Conservation (phyloP, 768 basidiomycete species). For the Boletellus sp. region DNA sequence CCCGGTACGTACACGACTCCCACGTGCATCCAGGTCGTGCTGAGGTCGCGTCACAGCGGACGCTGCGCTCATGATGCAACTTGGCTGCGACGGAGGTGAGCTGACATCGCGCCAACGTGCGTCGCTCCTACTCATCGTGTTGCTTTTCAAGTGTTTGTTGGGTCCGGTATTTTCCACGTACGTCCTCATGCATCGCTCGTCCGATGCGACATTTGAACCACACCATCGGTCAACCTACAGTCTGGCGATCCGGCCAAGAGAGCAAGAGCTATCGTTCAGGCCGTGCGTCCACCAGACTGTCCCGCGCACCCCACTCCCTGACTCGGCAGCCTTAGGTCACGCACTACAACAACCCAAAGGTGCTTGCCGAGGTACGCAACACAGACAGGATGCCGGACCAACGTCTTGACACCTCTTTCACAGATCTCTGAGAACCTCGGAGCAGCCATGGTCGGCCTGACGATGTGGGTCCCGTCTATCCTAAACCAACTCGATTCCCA, state of each 20-base stretch:
- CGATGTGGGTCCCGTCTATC: constrained; percentile 55
- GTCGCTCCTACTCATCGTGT: background rate
- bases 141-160: constrained; percentile 76
- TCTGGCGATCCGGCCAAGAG: constrained; percentile 92
- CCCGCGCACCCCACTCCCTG: background rate
- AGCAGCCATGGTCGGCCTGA: constrained; percentile 89
- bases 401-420: background rate
- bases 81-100: constrained; percentile 93
- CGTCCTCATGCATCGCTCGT: constrained; percentile 25
- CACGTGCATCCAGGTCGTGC: background rate
- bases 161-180: constrained; percentile 95
- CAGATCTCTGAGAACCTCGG: constrained; percentile 82
- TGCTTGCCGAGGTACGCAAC: constrained; percentile 73
- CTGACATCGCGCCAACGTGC: constrained; percentile 2
- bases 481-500: constrained; percentile 2
- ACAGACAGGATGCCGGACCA: background rate
- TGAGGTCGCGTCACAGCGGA: constrained; percentile 52
- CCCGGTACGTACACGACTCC: constrained; percentile 54
- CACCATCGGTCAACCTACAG: constrained; percentile 39
- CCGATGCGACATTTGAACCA: background rate
- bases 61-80: constrained; percentile 98
- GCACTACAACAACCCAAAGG: constrained; percentile 91
- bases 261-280: constrained; percentile 94
- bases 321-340: constrained; percentile 55
- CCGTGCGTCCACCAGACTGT: constrained; percentile 49